Conservation (phyloP, 2,329 filamentous ascomycete species). For the Emericellopsis atlantica region DNA sequence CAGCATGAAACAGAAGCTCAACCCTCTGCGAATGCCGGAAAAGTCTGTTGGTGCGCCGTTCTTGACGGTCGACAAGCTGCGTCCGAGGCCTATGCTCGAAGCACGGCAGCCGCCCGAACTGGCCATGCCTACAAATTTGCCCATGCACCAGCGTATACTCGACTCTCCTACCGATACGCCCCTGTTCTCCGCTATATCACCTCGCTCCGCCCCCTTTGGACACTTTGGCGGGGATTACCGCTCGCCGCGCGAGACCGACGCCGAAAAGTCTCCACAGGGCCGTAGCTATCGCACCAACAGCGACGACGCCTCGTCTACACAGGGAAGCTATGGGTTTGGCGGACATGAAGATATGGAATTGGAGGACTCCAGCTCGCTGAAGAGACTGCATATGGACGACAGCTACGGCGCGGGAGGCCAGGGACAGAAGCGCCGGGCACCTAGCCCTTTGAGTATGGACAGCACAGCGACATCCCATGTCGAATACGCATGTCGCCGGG, state of each 20-base stretch:
- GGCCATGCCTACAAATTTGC: slow-evolving; percentile 31
- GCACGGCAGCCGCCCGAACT: slow-evolving; percentile 24
- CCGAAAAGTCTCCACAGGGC: slow-evolving; percentile 32
- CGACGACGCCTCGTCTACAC: slow-evolving; percentile 34
- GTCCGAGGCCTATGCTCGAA: slow-evolving; percentile 23
- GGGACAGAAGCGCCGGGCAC: slow-evolving; percentile 36
- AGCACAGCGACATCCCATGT: slow-evolving; percentile 11
- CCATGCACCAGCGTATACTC: slow-evolving; percentile 25
- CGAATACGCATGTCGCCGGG: slow-evolving; percentile 34
- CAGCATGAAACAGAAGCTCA: slow-evolving; percentile 42
- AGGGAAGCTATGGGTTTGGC: slow-evolving; percentile 28
- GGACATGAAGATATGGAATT: slow-evolving; percentile 31
- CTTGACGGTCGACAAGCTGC: slow-evolving; percentile 27
- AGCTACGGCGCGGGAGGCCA: slow-evolving; percentile 26
- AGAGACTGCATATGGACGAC: slow-evolving; percentile 37
- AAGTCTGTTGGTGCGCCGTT: too few species aligned
- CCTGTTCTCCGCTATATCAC: slow-evolving; percentile 32
- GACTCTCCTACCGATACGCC: slow-evolving; percentile 35
- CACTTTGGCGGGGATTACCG: slow-evolving; percentile 25
- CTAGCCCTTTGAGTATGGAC: slow-evolving; percentile 30
- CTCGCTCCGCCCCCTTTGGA: slow-evolving; percentile 28
- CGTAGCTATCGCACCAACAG: slow-evolving; percentile 37
- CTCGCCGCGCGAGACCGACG: slow-evolving; percentile 30
- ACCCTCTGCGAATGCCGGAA: slow-evolving; percentile 21
- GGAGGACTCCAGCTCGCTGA: slow-evolving; percentile 37